Evolutionary conservation across 306 rosid species (phyloP).

Genomic region (Nissolia schottii): DNA sequence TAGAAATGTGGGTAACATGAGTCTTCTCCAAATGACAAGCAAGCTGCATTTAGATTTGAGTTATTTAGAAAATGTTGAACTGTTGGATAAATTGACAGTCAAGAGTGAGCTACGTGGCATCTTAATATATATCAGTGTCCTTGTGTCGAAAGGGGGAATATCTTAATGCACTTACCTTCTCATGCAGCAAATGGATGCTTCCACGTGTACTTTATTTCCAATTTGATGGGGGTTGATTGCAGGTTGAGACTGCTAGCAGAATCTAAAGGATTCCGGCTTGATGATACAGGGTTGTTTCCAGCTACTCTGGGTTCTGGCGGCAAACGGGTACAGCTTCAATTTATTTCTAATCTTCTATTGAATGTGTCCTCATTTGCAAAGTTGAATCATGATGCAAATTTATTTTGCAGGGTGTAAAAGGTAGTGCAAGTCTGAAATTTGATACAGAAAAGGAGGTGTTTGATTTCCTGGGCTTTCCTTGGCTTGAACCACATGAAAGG

Average conservation of each 20-base stretch:
- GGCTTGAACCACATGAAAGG: constrained; percentile 86
- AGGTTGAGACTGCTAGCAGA: constrained; percentile 89
- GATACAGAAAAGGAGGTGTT: constrained; percentile 74
- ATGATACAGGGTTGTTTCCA: constrained; percentile 86
- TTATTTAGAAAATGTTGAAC: neutral
- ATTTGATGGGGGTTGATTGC: constrained; percentile 21
- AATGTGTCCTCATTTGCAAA: neutral
- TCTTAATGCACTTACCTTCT: neutral
- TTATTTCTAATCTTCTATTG: neutral
- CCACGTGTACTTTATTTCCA: neutral
- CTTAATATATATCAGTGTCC: neutral
- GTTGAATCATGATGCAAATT: neutral
- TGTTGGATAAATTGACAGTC: neutral
- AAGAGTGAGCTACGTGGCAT: neutral
- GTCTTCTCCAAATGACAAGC: neutral
- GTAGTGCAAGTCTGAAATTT: constrained; percentile 66
- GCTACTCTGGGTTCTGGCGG: constrained; percentile 60
- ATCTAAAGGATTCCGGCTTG: constrained; percentile 86
- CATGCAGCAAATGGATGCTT: neutral
- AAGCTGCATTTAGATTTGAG: neutral
- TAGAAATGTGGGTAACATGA: neutral
- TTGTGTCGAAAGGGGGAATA: neutral
- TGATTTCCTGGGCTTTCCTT: constrained; percentile 79
- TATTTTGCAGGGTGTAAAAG: constrained; percentile 66
- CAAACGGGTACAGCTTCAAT: constrained; percentile 50